Evolutionary conservation across 495 filamentous ascomycete species (phyloP).

Genomic region (Penicillium nucicola): DNA sequence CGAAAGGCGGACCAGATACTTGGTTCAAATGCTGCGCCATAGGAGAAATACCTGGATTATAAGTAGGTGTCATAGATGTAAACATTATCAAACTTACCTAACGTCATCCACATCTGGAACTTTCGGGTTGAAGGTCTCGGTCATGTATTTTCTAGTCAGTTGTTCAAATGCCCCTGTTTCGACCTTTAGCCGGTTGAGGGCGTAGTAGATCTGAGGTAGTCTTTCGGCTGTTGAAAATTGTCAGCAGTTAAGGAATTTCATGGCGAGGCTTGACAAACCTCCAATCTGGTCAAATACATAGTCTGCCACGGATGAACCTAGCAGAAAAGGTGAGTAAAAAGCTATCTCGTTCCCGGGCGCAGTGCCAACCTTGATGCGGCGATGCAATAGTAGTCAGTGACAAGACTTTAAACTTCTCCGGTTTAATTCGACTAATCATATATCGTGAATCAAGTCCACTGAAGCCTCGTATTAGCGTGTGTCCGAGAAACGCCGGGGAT

Average conservation of each 20-base stretch:
- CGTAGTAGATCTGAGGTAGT: constrained; percentile 67
- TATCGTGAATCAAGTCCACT: constrained; percentile 89
- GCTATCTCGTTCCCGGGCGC: neutral
- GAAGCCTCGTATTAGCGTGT: constrained; percentile 16
- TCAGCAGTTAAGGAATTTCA: neutral
- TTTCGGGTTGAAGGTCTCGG: constrained; percentile 73
- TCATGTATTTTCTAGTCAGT: constrained; percentile 79
- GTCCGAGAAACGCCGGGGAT: constrained; percentile 1
- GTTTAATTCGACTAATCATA: constrained; percentile 80
- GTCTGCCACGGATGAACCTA: constrained; percentile 79
- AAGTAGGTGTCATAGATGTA: neutral
- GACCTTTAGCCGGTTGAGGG: constrained; percentile 63
- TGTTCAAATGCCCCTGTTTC: constrained; percentile 83
- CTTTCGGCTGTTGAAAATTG: constrained; percentile 32
- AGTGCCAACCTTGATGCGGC: constrained; percentile 67
- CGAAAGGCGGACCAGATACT: constrained; percentile 71
- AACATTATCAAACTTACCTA: constrained; percentile 34
- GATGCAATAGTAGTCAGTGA: constrained; percentile 87
- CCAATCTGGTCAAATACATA: constrained; percentile 72
- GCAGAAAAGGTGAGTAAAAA: neutral
- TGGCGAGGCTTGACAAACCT: constrained; percentile 16
- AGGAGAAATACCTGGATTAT: constrained; percentile 72
- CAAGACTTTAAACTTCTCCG: constrained; percentile 64
- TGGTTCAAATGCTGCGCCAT: constrained; percentile 73
- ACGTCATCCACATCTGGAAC: constrained; percentile 72